Percentiles rank a stretch among this genome's conserved stretches.
These are phyloP conservation scores for Eruca vesicaria DNA, from an alignment of 441 rosid genomes.

Conservation along the genomic window DNA sequence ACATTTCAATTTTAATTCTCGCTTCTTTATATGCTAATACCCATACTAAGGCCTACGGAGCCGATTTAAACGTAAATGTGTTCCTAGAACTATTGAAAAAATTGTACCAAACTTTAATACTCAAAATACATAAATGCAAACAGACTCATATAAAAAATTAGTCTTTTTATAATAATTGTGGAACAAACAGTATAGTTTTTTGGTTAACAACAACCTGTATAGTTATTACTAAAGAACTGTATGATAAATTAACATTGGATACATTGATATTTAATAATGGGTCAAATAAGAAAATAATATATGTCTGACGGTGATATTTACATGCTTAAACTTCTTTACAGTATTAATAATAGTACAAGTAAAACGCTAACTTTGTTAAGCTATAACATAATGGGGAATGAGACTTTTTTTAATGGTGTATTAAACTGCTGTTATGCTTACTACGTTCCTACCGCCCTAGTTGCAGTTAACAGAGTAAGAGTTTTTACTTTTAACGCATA, in stretches of 20 bases:
- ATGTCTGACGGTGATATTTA: not conserved
- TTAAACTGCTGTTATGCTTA: not conserved
- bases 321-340: not conserved
- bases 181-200: conserved; percentile 9
- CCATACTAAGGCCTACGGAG: conserved; percentile 6
- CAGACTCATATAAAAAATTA: not conserved
- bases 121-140: conserved; percentile 26
- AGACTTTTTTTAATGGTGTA: too few relatives aligned
- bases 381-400: not conserved
- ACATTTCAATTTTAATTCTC: conserved; percentile 13
- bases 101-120: conserved; percentile 26
- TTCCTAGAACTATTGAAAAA: conserved; percentile 20
- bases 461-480: conserved; percentile 26
- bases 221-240: not conserved
- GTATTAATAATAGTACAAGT: not conserved
- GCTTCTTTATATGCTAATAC: conserved; percentile 22
- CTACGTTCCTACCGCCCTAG: conserved; percentile 22
- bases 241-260: not conserved
- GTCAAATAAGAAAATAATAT: not conserved
- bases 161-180: not conserved
- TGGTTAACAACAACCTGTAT: conserved; percentile 11
- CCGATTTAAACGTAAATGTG: conserved; percentile 14
- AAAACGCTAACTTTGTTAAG: not conserved
- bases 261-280: not conserved
- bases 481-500: not conserved